Base-by-base conservation (phyloP, 108 stramenopile species). In the Skeletonema potamos region DNA sequence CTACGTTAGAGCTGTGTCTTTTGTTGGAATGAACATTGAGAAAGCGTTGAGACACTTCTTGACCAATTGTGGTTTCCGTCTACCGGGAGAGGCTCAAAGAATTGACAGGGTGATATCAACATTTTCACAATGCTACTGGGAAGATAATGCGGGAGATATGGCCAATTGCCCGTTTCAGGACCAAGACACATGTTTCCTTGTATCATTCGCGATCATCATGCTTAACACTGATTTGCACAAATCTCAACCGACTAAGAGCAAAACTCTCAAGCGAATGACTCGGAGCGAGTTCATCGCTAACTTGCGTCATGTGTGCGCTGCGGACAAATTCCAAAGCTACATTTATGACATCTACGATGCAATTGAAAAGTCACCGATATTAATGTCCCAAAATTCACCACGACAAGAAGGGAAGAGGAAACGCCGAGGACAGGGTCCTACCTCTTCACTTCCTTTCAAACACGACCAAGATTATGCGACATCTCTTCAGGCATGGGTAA, bases 191-290 rank as follows among this genome's bases (percentile, higher is more conserved):
- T 93, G 95, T 13, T 97, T 89, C 76, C 36, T 99, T 5, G 75
- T 99, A 13, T 86, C 96, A 29, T 99, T 97, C 83, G 94, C 97
- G 8, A 87, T 97, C 48, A 99, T 99, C 70, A 97, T 99, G 92
- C 82, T 99, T 13, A 99, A 99, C 82, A 99, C 98, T 3, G 98
- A 99, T 69, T 74, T 98, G 69, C 96, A 99, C 79, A 96, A 94
- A 76, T 72, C 81, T 39, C 63, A 72, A 34, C 54, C 20, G 22
- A 33, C 27, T 64, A 78, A 64, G 73, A 77, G 66, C 74, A 84
- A 74, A 73, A 58, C 58, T 41, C 72, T 68, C 1, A 92, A 90
- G 67, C 91, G 84, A 69, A 99, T 99, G 97, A 91, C 96, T 30
- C 86, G 87, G 59, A 60, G 68, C 4, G 94, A 96, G 66, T 99